Evolutionary conservation across 768 basidiomycete genomes (phyloP), one percentile per base, ranked within the genome.

Genomic region (Kwoniella dendrophila): DNA sequence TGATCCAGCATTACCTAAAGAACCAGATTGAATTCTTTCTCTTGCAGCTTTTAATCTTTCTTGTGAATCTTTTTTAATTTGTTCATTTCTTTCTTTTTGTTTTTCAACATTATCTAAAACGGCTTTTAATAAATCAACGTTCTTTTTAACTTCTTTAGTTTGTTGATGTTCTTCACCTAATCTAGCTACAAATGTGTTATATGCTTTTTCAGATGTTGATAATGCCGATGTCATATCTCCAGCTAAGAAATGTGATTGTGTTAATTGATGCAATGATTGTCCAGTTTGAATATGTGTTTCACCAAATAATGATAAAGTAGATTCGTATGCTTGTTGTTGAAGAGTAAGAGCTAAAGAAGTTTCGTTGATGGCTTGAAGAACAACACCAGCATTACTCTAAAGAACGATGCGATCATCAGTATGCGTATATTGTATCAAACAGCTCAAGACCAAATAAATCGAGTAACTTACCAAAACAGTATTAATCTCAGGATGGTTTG

Each of bases 221-320:
- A 77, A 63, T 3, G 80, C 78, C n/a, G 63, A 64, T 16, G 68
- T 53, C 43, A 81, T 71, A 60, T 81, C 77, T 32, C 68, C 70
- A 38, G 66, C 38, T 44, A 81, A 65, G 68, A 81, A 81, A 65
- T 80, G 71, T 4, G 73, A 70, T 67, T 82, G 81, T 5, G 78
- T 80, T 56, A 82, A 71, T 41, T 78, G 69, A 51, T 78, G 72
- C 36, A 77, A 65, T 0, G 77, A 67, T 49, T 79, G 76, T n/a
- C 75, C 80, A 48, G 75, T 77, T 45, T 74, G 63, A 50, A 80
- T 64, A 57, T 80, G 78, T 1, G 72, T 63, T 30, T 71, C 50
- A n/a, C 81, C 81, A 67, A 81, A 78, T 30, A 79, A 59, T 11
- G 52, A 59, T 30, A 68, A 61, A 10, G 78, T 64, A 41, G 75